Base-by-base conservation (phyloP, 495 filamentous ascomycete genomes). In the Emericellopsis terricola region DNA sequence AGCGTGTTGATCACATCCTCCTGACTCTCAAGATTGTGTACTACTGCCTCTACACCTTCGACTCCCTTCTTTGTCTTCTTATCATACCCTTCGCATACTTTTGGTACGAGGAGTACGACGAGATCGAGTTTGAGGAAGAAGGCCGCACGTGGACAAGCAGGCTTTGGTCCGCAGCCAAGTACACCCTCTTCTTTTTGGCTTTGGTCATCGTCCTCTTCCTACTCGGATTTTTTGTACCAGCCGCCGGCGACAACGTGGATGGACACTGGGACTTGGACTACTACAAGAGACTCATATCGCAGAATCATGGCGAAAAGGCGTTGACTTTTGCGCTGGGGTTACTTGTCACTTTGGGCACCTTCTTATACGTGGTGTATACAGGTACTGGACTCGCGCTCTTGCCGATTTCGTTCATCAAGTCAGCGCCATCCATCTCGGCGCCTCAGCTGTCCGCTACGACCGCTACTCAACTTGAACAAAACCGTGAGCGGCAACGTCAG, bases 51-150 rank as follows among this genome's bases (percentile, higher is more conserved):
- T 99, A 96, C 55, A 87, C 78, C 19, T 53, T 93, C 39, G 91
- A 99, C 55, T 86, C 86, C 1, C 51, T 92, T 2, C 75, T 99
- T 10, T 96, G 91, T 49, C 64, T 99, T 24, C 47, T 97, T 21
- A 71, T 93, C 14, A 74, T 94, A 14, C 89, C 89, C 1, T 99
- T 99, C 49, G 76, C 84, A 9, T 99, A 96, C 57, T 99, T 99
- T 56, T 94, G 76, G 73, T 92, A 91, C 41, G 89, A 99, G 56
- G 91, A 96, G 54, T 89, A 91, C 45, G 81, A 87, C 45, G 78
- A 92, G 57, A 78, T 81, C 33, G 80, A 81, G 20, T 60, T 69
- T 15, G 79, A 91, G 38, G 68, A 80, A 16, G 79, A 81, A 10
- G 69, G 64, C n/a, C 76, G 83, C 49, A 76, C 74, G 4, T 41